These are phyloP conservation scores for Calocybe indica DNA, from an alignment of 768 basidiomycete genomes.

Conservation along the genomic window DNA sequence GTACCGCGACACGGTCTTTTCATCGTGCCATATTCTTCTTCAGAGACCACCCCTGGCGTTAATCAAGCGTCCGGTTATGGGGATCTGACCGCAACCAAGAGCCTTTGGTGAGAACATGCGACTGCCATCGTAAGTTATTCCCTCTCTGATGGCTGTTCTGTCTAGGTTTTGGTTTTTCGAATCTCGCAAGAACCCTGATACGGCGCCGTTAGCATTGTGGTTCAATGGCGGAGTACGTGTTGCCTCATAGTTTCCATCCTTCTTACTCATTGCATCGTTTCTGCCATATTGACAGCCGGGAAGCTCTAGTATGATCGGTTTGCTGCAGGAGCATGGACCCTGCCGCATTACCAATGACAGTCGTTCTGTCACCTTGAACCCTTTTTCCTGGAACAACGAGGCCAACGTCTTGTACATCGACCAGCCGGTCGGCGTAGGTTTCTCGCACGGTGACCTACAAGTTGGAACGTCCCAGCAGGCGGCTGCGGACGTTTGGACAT, in stretches of 20 bases:
- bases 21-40: background rate
- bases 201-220: slow-evolving; percentile 61
- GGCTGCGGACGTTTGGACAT: slow-evolving; percentile 53
- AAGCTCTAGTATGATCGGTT: slow-evolving; percentile 52
- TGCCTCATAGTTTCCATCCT: background rate
- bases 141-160: background rate
- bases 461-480: slow-evolving; percentile 49
- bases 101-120: slow-evolving; percentile 39
- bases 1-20: no score
- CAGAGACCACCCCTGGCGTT: slow-evolving; percentile 58
- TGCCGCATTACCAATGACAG: slow-evolving; percentile 59
- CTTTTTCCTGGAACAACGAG: slow-evolving; percentile 2
- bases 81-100: slow-evolving; percentile 49
- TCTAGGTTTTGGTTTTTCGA: slow-evolving; percentile 67
- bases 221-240: slow-evolving; percentile 53
- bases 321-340: slow-evolving; percentile 74
- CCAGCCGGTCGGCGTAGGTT: slow-evolving; percentile 1
- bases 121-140: background rate
- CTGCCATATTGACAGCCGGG: slow-evolving; percentile 34
- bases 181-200: slow-evolving; percentile 53
- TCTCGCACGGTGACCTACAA: slow-evolving; percentile 34
- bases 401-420: slow-evolving; percentile 3
- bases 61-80: slow-evolving; percentile 61
- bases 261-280: background rate
- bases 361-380: slow-evolving; percentile 33